These are phyloP conservation scores for Aspergillus candidus DNA, from an alignment of 2,329 filamentous ascomycete species.

Conservation along the genomic window DNA sequence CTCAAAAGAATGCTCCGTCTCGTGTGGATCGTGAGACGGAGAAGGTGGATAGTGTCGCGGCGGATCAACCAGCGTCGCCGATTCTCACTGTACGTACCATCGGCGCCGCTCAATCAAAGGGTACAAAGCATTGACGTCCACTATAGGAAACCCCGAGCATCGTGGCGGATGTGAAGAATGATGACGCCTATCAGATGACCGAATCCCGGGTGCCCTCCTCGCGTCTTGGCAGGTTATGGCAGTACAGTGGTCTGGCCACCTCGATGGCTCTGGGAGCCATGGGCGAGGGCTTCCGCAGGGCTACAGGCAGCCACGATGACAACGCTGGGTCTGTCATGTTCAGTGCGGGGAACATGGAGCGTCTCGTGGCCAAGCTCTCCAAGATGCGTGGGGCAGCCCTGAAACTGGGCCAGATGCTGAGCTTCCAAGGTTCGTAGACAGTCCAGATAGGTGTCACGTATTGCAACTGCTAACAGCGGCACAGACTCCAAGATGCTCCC, in stretches of 20 bases:
- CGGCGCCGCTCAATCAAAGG: not conserved
- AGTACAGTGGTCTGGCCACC: constrained; percentile 86
- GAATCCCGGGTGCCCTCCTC: constrained; percentile 90
- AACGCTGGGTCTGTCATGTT: constrained; percentile 71
- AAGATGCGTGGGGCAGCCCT: constrained; percentile 96
- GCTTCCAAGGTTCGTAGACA: constrained; percentile 62
- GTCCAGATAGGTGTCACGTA: not conserved
- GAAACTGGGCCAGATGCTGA: constrained; percentile 96
- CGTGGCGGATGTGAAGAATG: constrained; percentile 19
- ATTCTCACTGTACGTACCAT: constrained; percentile 9
- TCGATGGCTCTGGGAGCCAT: constrained; percentile 94
- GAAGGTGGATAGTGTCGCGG: constrained; percentile 25
- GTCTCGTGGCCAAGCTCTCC: constrained; percentile 85
- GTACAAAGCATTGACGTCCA: constrained; percentile 4
- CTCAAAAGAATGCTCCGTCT: not conserved
- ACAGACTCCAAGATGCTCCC: constrained; percentile 88
- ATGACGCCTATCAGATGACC: constrained; percentile 60
- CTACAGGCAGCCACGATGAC: constrained; percentile 59
- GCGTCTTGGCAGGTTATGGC: constrained; percentile 81
- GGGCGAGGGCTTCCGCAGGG: constrained; percentile 74
- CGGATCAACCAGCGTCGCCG: constrained; percentile 10
- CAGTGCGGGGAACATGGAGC: constrained; percentile 84
- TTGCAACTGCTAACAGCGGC: not conserved
- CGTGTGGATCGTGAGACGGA: constrained; percentile 9
- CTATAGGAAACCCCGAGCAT: constrained; percentile 13